These are phyloP conservation scores for Alternaria sp. DNA, from an alignment of 2,329 filamentous ascomycete species.

Conservation along the genomic window DNA sequence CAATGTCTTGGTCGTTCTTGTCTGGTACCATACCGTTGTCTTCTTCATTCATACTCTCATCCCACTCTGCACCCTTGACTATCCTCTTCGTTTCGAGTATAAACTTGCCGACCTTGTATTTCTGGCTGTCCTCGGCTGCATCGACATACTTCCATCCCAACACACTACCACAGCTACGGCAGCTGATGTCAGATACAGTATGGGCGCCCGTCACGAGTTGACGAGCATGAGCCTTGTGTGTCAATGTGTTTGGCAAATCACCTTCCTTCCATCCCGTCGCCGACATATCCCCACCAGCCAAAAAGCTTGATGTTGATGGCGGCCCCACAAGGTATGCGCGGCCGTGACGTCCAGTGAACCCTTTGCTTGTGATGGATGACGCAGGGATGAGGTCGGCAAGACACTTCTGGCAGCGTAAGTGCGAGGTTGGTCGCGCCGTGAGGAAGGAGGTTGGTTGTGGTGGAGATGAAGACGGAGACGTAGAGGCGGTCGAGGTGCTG, in stretches of 20 bases:
- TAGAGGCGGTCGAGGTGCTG: slow-evolving; percentile 37
- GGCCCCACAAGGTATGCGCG: slow-evolving; percentile 70
- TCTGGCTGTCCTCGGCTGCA: slow-evolving; percentile 68
- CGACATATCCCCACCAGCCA: slow-evolving; percentile 9
- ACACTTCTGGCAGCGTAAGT: slow-evolving; percentile 68
- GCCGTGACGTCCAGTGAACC: slow-evolving; percentile 71
- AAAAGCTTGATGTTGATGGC: slow-evolving; percentile 41
- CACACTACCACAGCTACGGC: slow-evolving; percentile 63
- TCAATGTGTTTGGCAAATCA: slow-evolving; percentile 66
- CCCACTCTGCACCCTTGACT: slow-evolving; percentile 62
- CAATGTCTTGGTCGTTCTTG: slow-evolving; percentile 51
- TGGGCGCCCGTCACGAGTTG: slow-evolving; percentile 71
- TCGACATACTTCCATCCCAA: slow-evolving; percentile 73
- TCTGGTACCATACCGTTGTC: slow-evolving; percentile 16
- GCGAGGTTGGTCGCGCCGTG: slow-evolving; percentile 55
- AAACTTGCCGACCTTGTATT: slow-evolving; percentile 73
- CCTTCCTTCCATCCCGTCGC: slow-evolving; percentile 28
- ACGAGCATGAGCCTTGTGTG: slow-evolving; percentile 64
- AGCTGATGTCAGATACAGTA: slow-evolving; percentile 69
- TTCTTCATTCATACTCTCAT: slow-evolving; percentile 47
- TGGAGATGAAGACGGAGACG: slow-evolving; percentile 35
- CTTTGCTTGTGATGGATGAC: slow-evolving; percentile 69
- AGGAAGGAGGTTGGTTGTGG: slow-evolving; percentile 40
- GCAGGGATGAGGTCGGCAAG: slow-evolving; percentile 67
- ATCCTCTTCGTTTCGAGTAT: slow-evolving; percentile 70